A percentile compares a stretch with the other conserved stretches of the same genome.
These are phyloP conservation scores for Cyclostephanos tholiformis DNA, from an alignment of 108 stramenopile species.

Conservation along the genomic window DNA sequence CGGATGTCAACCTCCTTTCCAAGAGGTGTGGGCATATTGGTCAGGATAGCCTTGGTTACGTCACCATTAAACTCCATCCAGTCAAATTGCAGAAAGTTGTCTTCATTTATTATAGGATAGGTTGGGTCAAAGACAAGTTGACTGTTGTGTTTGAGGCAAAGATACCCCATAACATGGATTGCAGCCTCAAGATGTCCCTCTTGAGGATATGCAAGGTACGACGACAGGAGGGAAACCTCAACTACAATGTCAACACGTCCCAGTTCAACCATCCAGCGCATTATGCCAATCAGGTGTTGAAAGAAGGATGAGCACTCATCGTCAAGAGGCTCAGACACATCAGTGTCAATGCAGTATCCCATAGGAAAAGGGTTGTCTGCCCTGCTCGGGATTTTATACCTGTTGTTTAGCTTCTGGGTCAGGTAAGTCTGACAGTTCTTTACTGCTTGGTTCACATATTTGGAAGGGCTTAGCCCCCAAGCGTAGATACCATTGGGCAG, in stretches of 20 bases:
- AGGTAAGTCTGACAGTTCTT: constrained; percentile 15
- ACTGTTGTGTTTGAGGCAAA: background rate
- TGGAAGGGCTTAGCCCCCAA: constrained; percentile 25
- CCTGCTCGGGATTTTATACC: background rate
- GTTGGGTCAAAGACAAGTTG: constrained; percentile 37
- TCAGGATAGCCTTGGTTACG: too few relatives aligned
- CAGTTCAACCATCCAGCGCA: constrained; percentile 60
- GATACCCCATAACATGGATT: background rate
- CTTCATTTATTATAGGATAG: too few relatives aligned
- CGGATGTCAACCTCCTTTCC: too few relatives aligned
- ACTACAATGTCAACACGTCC: constrained; percentile 50
- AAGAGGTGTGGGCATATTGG: too few relatives aligned
- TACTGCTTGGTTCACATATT: constrained; percentile 28
- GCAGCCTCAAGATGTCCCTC: constrained; percentile 49
- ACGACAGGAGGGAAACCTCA: constrained; percentile 53
- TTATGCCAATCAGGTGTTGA: constrained; percentile 32
- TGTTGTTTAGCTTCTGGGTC: background rate
- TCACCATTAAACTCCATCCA: too few relatives aligned
- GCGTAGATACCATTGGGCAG: constrained; percentile 21
- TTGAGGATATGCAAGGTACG: constrained; percentile 39
- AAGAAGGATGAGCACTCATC: constrained; percentile 16
- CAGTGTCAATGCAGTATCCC: constrained; percentile 8
- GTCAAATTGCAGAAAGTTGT: too few relatives aligned
- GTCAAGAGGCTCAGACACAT: background rate
- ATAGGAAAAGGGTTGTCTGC: constrained; percentile 32